These are phyloP conservation scores for Solanum pennellii DNA, from an alignment of 257 asterid species.

Conservation along the genomic window DNA sequence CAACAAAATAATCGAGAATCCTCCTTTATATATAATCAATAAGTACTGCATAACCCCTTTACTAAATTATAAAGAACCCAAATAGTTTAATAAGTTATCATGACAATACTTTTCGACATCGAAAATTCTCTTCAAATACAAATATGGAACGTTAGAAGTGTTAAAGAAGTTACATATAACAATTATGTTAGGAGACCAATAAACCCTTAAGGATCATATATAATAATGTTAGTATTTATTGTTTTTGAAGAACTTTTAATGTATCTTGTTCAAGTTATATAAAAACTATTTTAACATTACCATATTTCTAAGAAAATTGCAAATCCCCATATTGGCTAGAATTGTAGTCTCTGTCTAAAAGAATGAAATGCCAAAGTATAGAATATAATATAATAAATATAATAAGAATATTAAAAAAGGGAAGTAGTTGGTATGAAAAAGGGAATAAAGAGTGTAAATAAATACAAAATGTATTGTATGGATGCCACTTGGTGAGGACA, in stretches of 20 bases:
- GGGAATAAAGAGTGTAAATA: neutral
- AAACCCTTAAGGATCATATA: neutral
- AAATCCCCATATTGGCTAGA: neutral
- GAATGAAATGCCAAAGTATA: neutral
- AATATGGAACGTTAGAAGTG: no score
- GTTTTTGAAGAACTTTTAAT: neutral
- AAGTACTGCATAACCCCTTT: no score
- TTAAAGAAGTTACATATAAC: no score
- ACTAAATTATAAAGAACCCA: no score
- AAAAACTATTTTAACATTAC: neutral
- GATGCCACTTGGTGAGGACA: neutral
- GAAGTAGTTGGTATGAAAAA: neutral
- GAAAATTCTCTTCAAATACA: no score
- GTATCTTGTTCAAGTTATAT: neutral
- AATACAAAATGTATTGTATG: neutral
- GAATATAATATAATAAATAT: neutral
- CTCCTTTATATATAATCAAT: neutral
- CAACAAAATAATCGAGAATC: neutral
- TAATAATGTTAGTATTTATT: neutral
- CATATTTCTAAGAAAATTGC: neutral
- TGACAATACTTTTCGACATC: no score
- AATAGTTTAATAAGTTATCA: no score
- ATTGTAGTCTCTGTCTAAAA: neutral
- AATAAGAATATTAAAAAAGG: neutral
- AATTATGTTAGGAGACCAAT: neutral